These are phyloP conservation scores for Neonectria punicea DNA, from an alignment of 2,329 filamentous ascomycete genomes.

Conservation along the genomic window DNA sequence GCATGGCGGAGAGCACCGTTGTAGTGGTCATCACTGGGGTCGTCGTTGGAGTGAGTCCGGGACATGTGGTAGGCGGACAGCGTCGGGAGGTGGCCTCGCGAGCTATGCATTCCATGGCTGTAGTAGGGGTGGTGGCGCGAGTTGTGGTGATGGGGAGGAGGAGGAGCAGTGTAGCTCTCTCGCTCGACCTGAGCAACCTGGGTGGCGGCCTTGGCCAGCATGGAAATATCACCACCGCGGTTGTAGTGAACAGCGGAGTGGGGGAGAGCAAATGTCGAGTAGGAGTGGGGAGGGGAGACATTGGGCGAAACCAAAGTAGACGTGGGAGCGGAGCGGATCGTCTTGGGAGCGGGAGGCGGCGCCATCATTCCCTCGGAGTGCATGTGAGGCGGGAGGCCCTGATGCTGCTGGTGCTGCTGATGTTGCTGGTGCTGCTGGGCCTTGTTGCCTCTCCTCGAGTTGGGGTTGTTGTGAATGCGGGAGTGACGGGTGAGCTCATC, in stretches of 20 bases:
- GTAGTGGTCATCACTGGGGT: slow-evolving; percentile 81
- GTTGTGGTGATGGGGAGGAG: slow-evolving; percentile 52
- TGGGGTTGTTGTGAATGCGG: slow-evolving; percentile 98
- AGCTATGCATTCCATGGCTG: slow-evolving; percentile 57
- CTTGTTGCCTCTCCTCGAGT: slow-evolving; percentile 94
- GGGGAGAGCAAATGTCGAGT: slow-evolving; percentile 73
- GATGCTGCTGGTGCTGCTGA: slow-evolving; percentile 47
- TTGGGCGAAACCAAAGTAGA: slow-evolving; percentile 93
- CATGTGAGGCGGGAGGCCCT: slow-evolving; percentile 56
- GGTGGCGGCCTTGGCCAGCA: slow-evolving; percentile 69
- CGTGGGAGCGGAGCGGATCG: slow-evolving; percentile 87
- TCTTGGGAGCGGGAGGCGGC: slow-evolving; percentile 77
- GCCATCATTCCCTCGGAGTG: slow-evolving; percentile 77
- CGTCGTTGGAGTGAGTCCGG: slow-evolving; percentile 84
- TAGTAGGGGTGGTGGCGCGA: slow-evolving; percentile 66
- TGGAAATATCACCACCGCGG: slow-evolving; percentile 64
- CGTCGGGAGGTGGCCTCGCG: slow-evolving; percentile 75
- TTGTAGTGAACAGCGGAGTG: slow-evolving; percentile 62
- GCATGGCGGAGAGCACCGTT: slow-evolving; percentile 73
- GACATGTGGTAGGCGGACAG: slow-evolving; percentile 95
- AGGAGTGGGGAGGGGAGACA: slow-evolving; percentile 93
- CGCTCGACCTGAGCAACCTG: slow-evolving; percentile 72
- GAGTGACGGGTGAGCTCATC: slow-evolving; percentile 97
- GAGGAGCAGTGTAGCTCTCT: slow-evolving; percentile 58
- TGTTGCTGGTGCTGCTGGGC: slow-evolving; percentile 57